Base-by-base conservation (phyloP, 2,329 filamentous ascomycete genomes). In the Hymenoscyphus linearis region DNA sequence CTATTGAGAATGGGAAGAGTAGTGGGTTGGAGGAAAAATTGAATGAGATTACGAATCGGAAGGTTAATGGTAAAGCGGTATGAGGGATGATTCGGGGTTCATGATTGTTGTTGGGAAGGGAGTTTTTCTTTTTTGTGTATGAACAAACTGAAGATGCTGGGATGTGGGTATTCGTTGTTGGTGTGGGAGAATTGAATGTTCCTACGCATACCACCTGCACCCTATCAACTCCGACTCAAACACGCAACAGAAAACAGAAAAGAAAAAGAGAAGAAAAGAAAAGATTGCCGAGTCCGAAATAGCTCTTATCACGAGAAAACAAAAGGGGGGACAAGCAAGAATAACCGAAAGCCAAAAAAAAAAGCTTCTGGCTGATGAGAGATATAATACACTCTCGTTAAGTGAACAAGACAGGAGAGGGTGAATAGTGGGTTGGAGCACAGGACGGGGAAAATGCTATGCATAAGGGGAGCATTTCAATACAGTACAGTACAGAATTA, bases 1-100 rank as follows among this genome's bases (percentile, higher is more conserved):
- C n/a, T 3, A 26, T 50, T 52, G 50, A 25, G 22, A 65, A 68
- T 31, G 66, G 66, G 12, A 66, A 59, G 55, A 58, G 62, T 14
- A 66, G 62, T 12, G 65, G 52, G 18, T 54, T 59, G 4, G 59
- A 67, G 37, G 58, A 40, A 47, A 63, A 54, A 57, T 53, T 56
- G 26, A 63, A 68, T 31, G 62, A 62, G 9, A 64, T 60, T 52
- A 64, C 64, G 56, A 67, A 68, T 62, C 61, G 67, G 62, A 70
- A 65, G 57, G 36, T 47, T 6, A 31, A 25, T 18, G 40, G 27
- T 9, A 62, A 55, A 26, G 31, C 31, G 6, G 34, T 55, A 31
- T 60, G 57, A 55, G 16, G 18, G 54, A 7, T 22, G 40, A n/a
- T n/a, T n/a, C n/a, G 22, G n/a, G n/a, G 3, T 47, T n/a, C 12